These are phyloP conservation scores for Alopecurus myosuroides DNA, from an alignment of 176 grass and related monocot genomes.

Conservation along the genomic window DNA sequence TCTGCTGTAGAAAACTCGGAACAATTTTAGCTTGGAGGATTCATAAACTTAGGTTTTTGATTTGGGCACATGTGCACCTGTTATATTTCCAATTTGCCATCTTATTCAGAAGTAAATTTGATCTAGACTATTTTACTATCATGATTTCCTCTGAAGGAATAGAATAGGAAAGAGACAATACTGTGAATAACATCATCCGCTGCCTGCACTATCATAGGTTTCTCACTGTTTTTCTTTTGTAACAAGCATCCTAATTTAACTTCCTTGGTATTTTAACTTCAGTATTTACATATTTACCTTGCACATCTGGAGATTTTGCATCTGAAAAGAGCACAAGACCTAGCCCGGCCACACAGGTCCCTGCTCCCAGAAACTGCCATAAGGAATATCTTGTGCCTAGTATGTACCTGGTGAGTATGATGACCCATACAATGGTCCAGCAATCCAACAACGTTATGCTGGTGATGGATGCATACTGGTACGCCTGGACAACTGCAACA, in stretches of 20 bases:
- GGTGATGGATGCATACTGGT: slow-evolving; percentile 75
- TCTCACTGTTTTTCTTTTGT: neutral
- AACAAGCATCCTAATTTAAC: neutral
- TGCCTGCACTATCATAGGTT: neutral
- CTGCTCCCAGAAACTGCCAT: slow-evolving; percentile 54
- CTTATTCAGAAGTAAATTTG: neutral
- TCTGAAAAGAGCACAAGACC: slow-evolving; percentile 65
- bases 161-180: neutral
- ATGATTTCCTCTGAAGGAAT: neutral
- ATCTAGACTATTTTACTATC: neutral
- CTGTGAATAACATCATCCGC: neutral
- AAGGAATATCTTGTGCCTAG: slow-evolving; percentile 63
- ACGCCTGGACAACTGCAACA: slow-evolving; percentile 58
- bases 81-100: neutral
- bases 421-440: slow-evolving; percentile 69
- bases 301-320: slow-evolving; percentile 13
- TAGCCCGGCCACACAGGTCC: slow-evolving; percentile 53
- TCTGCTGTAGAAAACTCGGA: neutral
- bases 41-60: neutral
- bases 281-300: slow-evolving; percentile 19
- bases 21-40: neutral
- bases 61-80: neutral
- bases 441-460: slow-evolving; percentile 71
- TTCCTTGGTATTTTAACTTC: neutral
- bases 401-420: slow-evolving; percentile 59